These are phyloP conservation scores for Agaricales sp. DNA, from an alignment of 1,284 basidiomycete genomes.

Conservation along the genomic window DNA sequence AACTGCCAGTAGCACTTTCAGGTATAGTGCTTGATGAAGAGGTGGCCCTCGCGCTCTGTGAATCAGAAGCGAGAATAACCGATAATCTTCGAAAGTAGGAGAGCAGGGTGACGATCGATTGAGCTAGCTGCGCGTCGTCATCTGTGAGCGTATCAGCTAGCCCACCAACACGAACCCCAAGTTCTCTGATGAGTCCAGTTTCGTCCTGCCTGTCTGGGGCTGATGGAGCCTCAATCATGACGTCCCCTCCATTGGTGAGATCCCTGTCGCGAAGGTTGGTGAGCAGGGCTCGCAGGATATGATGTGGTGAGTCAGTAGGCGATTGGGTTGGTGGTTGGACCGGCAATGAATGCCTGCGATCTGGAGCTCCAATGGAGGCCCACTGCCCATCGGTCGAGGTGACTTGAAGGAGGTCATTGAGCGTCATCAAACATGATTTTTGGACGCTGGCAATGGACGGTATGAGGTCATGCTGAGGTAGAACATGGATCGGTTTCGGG, in stretches of 20 bases:
- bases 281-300: constrained; percentile 54
- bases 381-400: constrained; percentile 32
- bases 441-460: constrained; percentile 63
- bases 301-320: constrained; percentile 21
- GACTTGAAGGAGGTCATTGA: constrained; percentile 58
- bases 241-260: constrained; percentile 30
- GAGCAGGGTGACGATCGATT: constrained; percentile 55
- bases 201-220: constrained; percentile 22
- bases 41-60: constrained; percentile 24
- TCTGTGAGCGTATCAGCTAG: constrained; percentile 32
- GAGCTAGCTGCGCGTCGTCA: constrained; percentile 49
- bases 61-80: constrained; percentile 16
- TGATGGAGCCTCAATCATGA: constrained; percentile 27
- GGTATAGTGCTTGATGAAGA: constrained; percentile 35
- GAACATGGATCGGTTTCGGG: too few relatives aligned
- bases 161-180: constrained; percentile 40
- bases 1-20: neutral
- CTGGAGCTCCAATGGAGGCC: neutral
- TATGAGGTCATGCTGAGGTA: constrained; percentile 43
- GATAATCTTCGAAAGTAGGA: constrained; percentile 55
- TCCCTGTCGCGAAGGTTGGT: constrained; percentile 47
- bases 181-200: constrained; percentile 49
- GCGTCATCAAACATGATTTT: constrained; percentile 59
- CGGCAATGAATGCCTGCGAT: constrained; percentile 53
- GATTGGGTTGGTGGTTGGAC: constrained; percentile 21